A percentile compares a stretch with the other conserved stretches of the same genome.
Evolutionary conservation across 2,329 filamentous ascomycete genomes (phyloP).

Genomic region (Fusarium avenaceum): DNA sequence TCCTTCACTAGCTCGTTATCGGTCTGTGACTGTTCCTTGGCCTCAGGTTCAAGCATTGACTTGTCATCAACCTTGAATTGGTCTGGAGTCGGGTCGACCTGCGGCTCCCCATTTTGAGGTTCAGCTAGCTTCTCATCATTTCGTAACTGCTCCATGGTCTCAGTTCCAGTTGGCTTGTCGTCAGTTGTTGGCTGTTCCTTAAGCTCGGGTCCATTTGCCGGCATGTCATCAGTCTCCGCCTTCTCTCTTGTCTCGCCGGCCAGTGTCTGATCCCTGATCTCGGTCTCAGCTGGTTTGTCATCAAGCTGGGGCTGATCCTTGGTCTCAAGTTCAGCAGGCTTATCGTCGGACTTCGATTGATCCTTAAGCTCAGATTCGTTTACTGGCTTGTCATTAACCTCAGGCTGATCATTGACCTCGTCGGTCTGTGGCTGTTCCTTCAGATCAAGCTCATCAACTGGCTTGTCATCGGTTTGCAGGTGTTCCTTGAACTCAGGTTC

Average conservation of each 20-base stretch:
- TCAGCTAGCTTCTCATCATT: not conserved
- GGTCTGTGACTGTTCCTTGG: too few species aligned
- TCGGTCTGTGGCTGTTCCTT: slow-evolving; percentile 2
- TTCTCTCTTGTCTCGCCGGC: not conserved
- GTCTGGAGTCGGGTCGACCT: not conserved
- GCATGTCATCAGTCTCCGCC: not conserved
- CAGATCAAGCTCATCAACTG: not conserved
- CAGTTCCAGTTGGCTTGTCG: not conserved
- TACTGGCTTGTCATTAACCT: not conserved
- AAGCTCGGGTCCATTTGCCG: not conserved
- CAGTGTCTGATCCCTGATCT: not conserved
- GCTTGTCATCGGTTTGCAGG: not conserved
- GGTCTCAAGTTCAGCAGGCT: not conserved
- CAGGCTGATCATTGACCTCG: not conserved
- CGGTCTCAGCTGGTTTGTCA: not conserved
- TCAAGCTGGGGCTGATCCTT: not conserved
- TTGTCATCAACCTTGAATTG: not conserved
- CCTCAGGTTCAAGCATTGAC: not conserved
- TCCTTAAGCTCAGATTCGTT: not conserved
- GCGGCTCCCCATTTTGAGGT: too few species aligned
- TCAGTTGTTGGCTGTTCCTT: slow-evolving; percentile 8
- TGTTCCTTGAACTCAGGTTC: not conserved
- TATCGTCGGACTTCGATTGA: slow-evolving; percentile 5
- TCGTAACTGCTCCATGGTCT: not conserved
- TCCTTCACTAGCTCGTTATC: not conserved